A percentile compares a stretch with the other conserved stretches of the same genome.
These are phyloP conservation scores for Xerocomus amazonicus DNA, from an alignment of 1,284 basidiomycete genomes.

Conservation along the genomic window DNA sequence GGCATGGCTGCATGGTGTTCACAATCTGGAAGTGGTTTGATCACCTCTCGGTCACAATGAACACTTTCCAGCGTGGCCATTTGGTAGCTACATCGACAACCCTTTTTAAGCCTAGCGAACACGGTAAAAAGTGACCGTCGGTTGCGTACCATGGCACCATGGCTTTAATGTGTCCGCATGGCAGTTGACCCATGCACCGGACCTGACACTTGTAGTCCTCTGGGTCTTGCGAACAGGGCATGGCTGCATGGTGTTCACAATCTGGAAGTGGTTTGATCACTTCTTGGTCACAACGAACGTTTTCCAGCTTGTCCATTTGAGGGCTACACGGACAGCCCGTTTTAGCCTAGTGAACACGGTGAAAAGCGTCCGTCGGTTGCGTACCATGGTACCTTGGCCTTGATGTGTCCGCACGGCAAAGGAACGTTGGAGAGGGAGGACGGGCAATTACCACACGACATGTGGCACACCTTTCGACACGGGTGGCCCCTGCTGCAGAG, in stretches of 20 bases:
- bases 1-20: conserved; percentile 49
- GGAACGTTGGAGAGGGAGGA: conserved; percentile 45
- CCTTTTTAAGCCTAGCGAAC: too few species aligned
- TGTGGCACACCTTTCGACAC: conserved; percentile 53
- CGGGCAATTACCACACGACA: conserved; percentile 54
- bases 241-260: conserved; percentile 54
- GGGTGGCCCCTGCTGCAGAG: conserved; percentile 59
- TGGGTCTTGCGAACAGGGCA: conserved; percentile 49
- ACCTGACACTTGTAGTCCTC: conserved; percentile 38
- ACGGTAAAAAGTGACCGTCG: too few species aligned
- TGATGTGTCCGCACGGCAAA: conserved; percentile 64
- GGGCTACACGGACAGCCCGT: too few species aligned
- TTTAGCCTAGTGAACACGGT: too few species aligned
- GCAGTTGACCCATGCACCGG: too few species aligned
- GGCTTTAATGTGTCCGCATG: too few species aligned
- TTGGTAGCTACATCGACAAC: conserved; percentile 40
- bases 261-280: conserved; percentile 46
- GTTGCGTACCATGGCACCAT: too few species aligned
- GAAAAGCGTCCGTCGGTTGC: conserved; percentile 16
- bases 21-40: conserved; percentile 50
- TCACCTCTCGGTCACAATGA: conserved; percentile 43
- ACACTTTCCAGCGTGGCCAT: conserved; percentile 45
- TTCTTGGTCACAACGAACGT: conserved; percentile 42
- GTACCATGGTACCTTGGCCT: conserved; percentile 52
- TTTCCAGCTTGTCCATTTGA: conserved; percentile 42